Evolutionary conservation across 768 basidiomycete species (phyloP).

Genomic region (Cystobasidium ongulense): DNA sequence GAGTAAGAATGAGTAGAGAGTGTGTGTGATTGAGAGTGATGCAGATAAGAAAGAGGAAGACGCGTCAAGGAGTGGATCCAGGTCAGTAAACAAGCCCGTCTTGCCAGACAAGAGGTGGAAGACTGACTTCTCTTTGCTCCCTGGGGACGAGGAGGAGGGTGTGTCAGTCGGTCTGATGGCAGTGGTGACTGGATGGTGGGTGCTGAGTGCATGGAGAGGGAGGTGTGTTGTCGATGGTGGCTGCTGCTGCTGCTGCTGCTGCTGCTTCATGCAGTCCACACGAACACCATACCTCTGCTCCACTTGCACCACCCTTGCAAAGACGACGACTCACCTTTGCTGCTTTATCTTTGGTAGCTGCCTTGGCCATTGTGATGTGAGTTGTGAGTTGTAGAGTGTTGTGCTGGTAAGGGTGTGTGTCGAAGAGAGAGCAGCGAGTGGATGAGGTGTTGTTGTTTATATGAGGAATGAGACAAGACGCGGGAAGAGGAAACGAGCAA

Average conservation of each 20-base stretch:
- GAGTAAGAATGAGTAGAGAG: neutral
- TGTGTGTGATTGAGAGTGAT: neutral
- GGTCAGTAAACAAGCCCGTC: neutral
- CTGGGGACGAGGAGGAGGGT: neutral
- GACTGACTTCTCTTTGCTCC: neutral
- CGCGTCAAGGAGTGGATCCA: neutral
- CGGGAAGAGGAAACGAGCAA: neutral
- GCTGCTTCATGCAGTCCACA: neutral
- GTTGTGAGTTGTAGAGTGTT: neutral
- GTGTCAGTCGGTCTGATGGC: neutral
- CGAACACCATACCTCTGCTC: neutral
- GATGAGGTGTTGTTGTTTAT: too few relatives aligned
- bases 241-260: neutral
- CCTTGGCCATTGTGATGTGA: conserved; percentile 11
- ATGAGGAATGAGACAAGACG: neutral
- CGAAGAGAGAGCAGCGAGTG: too few relatives aligned
- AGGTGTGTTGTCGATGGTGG: neutral
- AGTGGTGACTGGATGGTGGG: neutral
- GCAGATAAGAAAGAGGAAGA: neutral
- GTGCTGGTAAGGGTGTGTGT: neutral
- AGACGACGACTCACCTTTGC: conserved; percentile 6
- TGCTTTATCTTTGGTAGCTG: conserved; percentile 9
- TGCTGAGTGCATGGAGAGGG: neutral
- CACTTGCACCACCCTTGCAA: neutral
- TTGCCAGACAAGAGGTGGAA: neutral